Evolutionary conservation across 176 grass and related monocot species (phyloP).

Genomic region (Bromus sterilis): DNA sequence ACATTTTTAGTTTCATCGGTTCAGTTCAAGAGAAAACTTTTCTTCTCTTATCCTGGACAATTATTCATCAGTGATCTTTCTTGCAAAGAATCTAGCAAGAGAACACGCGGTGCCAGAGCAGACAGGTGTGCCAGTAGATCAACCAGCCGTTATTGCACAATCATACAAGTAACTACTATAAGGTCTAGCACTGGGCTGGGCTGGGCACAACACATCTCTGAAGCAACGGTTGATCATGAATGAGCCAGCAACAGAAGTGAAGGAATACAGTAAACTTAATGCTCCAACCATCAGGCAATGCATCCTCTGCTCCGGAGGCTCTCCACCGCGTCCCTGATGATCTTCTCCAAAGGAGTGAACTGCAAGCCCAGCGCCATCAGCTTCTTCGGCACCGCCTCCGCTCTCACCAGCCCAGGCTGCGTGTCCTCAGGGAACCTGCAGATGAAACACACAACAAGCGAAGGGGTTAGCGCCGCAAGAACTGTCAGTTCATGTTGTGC

Average conservation of each 20-base stretch:
- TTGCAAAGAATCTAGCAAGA: neutral
- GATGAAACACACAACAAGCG: neutral
- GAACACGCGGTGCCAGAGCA: too few relatives aligned
- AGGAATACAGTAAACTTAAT: neutral
- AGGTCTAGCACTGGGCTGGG: neutral
- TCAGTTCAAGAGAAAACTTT: neutral
- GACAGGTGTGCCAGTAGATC: neutral
- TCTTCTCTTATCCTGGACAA: neutral
- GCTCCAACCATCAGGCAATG: slow-evolving; percentile 17
- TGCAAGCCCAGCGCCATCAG: slow-evolving; percentile 58
- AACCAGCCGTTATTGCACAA: neutral
- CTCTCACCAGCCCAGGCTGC: slow-evolving; percentile 68
- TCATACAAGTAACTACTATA: neutral
- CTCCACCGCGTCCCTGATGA: slow-evolving; percentile 68
- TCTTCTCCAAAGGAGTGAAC: slow-evolving; percentile 60
- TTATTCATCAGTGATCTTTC: neutral
- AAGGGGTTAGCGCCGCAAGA: neutral
- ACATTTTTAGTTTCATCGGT: neutral
- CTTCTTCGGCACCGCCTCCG: slow-evolving; percentile 54
- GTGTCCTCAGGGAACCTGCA: slow-evolving; percentile 63
- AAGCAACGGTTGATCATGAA: neutral
- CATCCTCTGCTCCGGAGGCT: slow-evolving; percentile 59
- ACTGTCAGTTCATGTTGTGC: neutral
- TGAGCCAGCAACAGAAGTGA: neutral
- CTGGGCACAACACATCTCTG: neutral